Evolutionary conservation across 305 asterid species (phyloP).

Genomic region (Fraxinus sp.): DNA sequence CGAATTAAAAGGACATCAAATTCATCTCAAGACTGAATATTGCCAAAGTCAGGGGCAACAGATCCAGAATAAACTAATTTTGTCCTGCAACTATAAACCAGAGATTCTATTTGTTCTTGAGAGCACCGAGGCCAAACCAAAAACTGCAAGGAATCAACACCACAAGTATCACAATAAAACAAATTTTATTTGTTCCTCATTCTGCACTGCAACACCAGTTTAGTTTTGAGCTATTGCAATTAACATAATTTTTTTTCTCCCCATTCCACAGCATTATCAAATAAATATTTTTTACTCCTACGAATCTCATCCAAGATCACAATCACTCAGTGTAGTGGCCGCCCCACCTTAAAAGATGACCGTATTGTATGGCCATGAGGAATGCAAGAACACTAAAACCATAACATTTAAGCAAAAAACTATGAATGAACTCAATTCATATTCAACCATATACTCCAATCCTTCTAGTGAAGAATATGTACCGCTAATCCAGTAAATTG

Average conservation of each 20-base stretch:
- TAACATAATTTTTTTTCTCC: neutral
- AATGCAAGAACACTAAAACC: neutral
- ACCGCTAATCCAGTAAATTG: constrained; percentile 86
- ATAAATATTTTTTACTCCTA: neutral
- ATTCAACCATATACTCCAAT: neutral
- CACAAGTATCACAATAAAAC: constrained; percentile 1
- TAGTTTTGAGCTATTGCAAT: neutral
- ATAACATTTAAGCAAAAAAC: neutral
- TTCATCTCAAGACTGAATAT: constrained; percentile 7
- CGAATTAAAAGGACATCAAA: neutral
- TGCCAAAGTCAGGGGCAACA: neutral
- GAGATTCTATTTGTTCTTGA: constrained; percentile 7
- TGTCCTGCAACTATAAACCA: neutral
- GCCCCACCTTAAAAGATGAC: neutral
- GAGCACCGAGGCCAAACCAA: constrained; percentile 1
- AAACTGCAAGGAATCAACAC: neutral
- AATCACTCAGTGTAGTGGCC: neutral
- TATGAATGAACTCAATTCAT: constrained; percentile 15
- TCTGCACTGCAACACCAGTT: constrained; percentile 2
- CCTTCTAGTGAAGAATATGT: constrained; percentile 27
- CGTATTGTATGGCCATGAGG: neutral
- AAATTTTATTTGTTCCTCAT: neutral
- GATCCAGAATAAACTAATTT: neutral
- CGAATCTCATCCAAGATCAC: neutral
- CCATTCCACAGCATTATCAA: neutral